Base-by-base conservation (phyloP, 148 eudicot genomes). In the Vaccinium myrtillus region DNA sequence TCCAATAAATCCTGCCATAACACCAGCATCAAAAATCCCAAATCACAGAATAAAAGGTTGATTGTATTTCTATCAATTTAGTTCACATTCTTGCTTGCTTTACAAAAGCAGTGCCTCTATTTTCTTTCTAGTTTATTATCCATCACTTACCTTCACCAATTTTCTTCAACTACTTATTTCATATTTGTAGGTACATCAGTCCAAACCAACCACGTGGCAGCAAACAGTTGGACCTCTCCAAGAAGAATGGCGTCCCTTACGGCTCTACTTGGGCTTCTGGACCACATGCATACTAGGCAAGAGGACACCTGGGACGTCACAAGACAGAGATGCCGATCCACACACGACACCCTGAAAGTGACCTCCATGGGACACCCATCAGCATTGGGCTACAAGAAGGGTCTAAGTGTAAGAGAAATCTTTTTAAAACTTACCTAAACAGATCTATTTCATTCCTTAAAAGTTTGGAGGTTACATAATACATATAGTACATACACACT, bases 1-100 rank as follows among this genome's bases (percentile, higher is more conserved):
- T 81, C 99, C 99, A 65, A 95, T 91, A 82, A 94, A 94, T 83
- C 99, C 99, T 96, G 94, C 89, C 90, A 79, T 8, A 19, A 46
- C 30, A 32, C 0, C 2, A 76, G 71, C 49, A 21, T 39, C 75
- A 85, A 0, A 74, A 83, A 43, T 19, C 53, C 50, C 74, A 16
- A 25, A 43, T 4, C 25, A 30, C 58, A 39, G 71, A 73, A 21
- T 50, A 32, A 76, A 19, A 16, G 11, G 30, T 25, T 48, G 56
- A n/a, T n/a, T 39, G 25, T n/a, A 76, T 0, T 49, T 10, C 56
- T 49, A 4, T 21, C 50, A 58, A 56, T 32, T 49, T 27, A 30
- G 12, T 69, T 69, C 74, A 27, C 39, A 13, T 69, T 69, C 43
- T 69, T 69, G 12, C 39, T 27, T 12, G 74, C 74, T 36, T 27